A percentile compares a stretch with the other conserved stretches of the same genome.
phyloP scores from a whole-genome alignment of 176 grass and related monocot genomes.

The Lolium multiflorum region DNA sequence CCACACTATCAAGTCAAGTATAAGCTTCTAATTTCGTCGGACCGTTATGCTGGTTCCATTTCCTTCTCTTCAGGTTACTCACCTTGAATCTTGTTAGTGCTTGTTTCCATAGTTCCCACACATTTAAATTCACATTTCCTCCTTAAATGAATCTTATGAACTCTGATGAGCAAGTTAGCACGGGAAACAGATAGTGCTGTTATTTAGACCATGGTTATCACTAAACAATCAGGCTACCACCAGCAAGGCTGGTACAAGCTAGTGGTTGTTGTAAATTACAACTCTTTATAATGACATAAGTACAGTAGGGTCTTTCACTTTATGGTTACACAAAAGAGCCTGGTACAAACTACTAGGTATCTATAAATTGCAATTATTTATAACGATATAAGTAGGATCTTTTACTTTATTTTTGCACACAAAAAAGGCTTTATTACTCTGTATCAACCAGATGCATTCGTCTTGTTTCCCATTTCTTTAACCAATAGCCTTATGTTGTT shows the following conservation, averaged over 20 bases:
- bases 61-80: constrained; percentile 18
- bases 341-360: background rate
- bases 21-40: background rate
- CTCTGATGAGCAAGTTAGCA: too few relatives aligned
- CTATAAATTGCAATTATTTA: constrained; percentile 3
- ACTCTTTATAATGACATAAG: background rate
- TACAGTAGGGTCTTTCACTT: background rate
- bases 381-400: background rate
- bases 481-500: too few relatives aligned
- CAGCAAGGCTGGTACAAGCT: too few relatives aligned
- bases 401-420: too few relatives aligned
- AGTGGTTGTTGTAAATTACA: background rate
- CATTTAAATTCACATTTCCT: too few relatives aligned
- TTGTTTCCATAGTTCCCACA: background rate
- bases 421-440: too few relatives aligned
- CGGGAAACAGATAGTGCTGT: too few relatives aligned
- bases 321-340: background rate
- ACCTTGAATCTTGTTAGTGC: background rate
- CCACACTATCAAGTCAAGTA: background rate
- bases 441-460: too few relatives aligned
- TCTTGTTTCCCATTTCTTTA: too few relatives aligned
- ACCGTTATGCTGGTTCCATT: background rate
- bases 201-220: too few relatives aligned
- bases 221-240: too few relatives aligned
- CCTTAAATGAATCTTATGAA: too few relatives aligned